A percentile compares a stretch with the other conserved stretches of the same genome.
Conservation (phyloP, 2,329 filamentous ascomycete genomes). For the Colletotrichum zoysiae region DNA sequence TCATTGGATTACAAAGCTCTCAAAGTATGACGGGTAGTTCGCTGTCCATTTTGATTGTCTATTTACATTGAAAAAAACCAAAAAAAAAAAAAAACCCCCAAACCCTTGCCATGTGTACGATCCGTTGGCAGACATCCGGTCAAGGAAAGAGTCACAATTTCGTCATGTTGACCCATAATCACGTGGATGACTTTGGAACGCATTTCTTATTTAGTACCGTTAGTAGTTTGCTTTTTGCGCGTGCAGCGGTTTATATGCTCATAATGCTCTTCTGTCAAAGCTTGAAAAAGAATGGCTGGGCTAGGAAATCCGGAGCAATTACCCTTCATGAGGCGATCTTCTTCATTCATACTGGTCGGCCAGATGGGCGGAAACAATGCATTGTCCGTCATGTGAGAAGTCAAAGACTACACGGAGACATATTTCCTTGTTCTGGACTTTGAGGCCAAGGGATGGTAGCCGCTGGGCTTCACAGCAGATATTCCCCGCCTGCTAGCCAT, state of each 20-base stretch:
- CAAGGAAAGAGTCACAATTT: neutral
- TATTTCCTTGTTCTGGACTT: slow-evolving; percentile 2
- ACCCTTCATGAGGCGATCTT: neutral
- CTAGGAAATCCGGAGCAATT: neutral
- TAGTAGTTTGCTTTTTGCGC: neutral
- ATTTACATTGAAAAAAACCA: neutral
- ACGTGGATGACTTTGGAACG: neutral
- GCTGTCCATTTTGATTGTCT: neutral
- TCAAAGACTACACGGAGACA: neutral
- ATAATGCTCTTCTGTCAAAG: no score
- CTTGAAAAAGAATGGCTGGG: no score
- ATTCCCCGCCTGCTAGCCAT: neutral
- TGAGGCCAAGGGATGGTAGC: neutral
- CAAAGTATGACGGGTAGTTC: neutral
- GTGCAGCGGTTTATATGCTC: no score
- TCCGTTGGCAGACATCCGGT: fast-evolving
- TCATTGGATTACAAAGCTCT: neutral
- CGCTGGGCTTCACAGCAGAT: neutral
- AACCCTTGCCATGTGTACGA: no score
- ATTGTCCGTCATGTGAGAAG: neutral
- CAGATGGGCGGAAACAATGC: slow-evolving; percentile 6
- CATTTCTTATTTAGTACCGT: neutral
- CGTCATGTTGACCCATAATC: neutral
- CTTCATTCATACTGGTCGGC: neutral
- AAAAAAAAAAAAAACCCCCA: no score